These are phyloP conservation scores for Vitis hybrid DNA, from an alignment of 177 flowering plant genomes.

Conservation along the genomic window DNA sequence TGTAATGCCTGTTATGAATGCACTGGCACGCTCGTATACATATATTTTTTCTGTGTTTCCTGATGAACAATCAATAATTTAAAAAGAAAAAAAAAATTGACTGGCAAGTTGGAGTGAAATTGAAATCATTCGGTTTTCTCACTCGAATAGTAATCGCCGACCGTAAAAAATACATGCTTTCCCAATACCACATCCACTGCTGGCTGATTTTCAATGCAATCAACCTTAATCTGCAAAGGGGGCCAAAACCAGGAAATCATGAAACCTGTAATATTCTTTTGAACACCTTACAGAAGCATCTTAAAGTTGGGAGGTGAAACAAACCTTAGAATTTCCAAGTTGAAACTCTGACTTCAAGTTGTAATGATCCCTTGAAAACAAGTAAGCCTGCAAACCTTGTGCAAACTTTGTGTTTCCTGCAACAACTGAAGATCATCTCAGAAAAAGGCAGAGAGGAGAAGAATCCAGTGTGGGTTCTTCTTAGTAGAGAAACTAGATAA, in stretches of 20 bases:
- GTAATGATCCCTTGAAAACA: constrained; percentile 63
- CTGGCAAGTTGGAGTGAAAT: neutral
- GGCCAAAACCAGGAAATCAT: neutral
- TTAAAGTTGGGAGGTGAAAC: neutral
- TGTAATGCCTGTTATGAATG: neutral
- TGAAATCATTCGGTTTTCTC: constrained; percentile 18
- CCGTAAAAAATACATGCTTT: constrained; percentile 54
- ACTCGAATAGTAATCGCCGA: constrained; percentile 52
- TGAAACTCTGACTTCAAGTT: constrained; percentile 71
- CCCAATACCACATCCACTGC: constrained; percentile 54
- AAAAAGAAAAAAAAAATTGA: neutral
- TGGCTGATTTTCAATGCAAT: constrained; percentile 59
- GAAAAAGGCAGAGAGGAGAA: neutral
- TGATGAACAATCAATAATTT: neutral
- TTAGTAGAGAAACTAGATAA: neutral
- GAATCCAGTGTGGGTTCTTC: neutral
- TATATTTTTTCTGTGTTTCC: neutral
- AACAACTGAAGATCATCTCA: neutral
- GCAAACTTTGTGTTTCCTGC: constrained; percentile 51
- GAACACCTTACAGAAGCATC: neutral
- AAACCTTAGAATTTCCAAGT: constrained; percentile 59
- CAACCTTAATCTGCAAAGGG: constrained; percentile 51
- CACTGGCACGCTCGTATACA: neutral
- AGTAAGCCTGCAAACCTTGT: constrained; percentile 43
- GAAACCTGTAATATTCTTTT: neutral